These are phyloP conservation scores for Polytrichum commune DNA, from an alignment of 225 moss, liverwort and hornwort species.

Conservation along the genomic window DNA sequence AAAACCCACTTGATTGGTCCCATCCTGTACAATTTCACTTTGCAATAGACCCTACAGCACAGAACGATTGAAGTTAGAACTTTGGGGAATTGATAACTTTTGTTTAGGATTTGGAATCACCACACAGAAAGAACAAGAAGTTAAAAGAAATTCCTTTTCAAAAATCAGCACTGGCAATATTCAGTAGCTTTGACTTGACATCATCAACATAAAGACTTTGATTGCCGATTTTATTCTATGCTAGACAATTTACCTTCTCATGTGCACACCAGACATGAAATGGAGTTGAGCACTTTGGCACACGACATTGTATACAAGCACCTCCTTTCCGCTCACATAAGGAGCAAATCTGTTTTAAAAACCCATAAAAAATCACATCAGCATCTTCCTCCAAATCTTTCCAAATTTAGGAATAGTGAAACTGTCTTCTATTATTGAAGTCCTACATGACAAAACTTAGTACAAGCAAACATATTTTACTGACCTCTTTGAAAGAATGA, in stretches of 20 bases:
- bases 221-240: background rate
- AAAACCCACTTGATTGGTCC: conserved; percentile 81
- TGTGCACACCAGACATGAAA: conserved; percentile 96
- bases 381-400: no score
- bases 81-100: background rate
- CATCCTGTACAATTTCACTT: conserved; percentile 88
- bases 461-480: no score
- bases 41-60: conserved; percentile 73
- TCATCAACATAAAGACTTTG: background rate
- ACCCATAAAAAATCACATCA: background rate
- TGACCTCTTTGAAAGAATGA: no score
- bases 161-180: no score
- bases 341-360: conserved; percentile 63
- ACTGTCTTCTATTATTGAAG: no score
- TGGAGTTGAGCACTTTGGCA: conserved; percentile 68
- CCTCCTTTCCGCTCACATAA: conserved; percentile 86
- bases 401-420: no score
- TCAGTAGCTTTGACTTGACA: no score
- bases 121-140: no score
- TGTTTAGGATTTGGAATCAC: no score
- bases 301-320: conserved; percentile 88
- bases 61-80: background rate
- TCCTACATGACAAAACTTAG: no score
- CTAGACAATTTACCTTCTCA: conserved; percentile 59
- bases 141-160: no score